A percentile compares a stretch with the other conserved stretches of the same genome.
phyloP scores from a whole-genome alignment of 768 basidiomycete genomes.

The Naganishia friedmannii region DNA sequence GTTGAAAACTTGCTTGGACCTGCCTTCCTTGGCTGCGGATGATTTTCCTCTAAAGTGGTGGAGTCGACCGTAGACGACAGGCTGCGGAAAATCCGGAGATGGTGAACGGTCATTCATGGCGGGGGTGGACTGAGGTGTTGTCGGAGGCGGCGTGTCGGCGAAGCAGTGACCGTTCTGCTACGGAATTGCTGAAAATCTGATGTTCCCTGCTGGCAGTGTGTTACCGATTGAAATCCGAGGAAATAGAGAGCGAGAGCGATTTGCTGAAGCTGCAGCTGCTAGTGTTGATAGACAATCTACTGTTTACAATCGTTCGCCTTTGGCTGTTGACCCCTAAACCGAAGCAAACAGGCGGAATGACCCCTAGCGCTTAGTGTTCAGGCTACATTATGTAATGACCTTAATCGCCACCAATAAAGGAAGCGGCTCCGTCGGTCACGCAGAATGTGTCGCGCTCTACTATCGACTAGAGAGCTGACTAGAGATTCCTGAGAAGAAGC shows the following conservation, averaged over 20 bases:
- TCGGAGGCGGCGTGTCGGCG: constrained; percentile 3
- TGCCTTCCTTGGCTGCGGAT: constrained; percentile 14
- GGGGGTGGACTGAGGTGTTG: not conserved
- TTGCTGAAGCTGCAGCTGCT: not conserved
- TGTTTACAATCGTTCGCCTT: not conserved
- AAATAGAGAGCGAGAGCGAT: too few species aligned
- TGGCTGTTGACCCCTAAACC: too few species aligned
- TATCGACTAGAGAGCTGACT: not conserved
- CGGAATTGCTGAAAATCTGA: too few species aligned
- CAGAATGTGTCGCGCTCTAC: constrained; percentile 1
- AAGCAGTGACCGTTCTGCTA: not conserved
- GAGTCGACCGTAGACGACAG: constrained; percentile 24
- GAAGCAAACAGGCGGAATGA: not conserved
- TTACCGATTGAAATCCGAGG: not conserved
- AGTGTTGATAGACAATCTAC: not conserved
- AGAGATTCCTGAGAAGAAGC: too few species aligned
- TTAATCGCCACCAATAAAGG: not conserved
- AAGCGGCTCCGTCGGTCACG: not conserved
- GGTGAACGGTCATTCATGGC: constrained; percentile 13
- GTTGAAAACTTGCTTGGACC: constrained; percentile 22
- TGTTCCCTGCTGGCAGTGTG: not conserved
- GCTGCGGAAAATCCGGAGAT: constrained; percentile 22
- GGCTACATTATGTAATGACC: not conserved
- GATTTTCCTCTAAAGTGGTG: constrained; percentile 28
- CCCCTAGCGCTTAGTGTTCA: not conserved